A percentile compares a stretch with the other conserved stretches of the same genome.
Evolutionary conservation across 2,329 filamentous ascomycete genomes (phyloP).

Genomic region (Monosporascus sp.): DNA sequence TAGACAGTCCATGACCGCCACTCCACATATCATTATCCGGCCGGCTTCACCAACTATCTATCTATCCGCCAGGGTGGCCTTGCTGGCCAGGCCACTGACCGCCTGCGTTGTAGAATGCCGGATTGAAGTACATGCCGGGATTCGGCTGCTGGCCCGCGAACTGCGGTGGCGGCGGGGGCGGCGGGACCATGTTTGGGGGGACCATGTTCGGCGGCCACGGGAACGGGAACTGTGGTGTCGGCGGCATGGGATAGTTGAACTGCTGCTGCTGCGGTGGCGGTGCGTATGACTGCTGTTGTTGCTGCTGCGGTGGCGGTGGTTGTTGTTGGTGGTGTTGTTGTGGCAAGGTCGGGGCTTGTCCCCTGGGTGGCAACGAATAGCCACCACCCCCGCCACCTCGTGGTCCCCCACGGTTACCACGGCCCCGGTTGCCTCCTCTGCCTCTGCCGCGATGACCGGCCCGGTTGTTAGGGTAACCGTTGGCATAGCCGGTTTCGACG

Average conservation of each 20-base stretch:
- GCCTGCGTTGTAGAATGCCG: conserved; percentile 37
- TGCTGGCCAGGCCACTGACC: conserved; percentile 29
- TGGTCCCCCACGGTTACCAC: conserved; percentile 35
- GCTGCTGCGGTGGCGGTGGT: conserved; percentile 26
- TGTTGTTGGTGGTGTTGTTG: conserved; percentile 33
- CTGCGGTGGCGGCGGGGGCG: conserved; percentile 39
- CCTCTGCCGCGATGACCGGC: conserved; percentile 45
- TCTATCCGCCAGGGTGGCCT: conserved; percentile 13
- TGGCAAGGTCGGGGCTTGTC: conserved; percentile 9
- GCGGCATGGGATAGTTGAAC: conserved; percentile 26
- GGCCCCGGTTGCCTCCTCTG: conserved; percentile 37
- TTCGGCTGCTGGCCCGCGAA: conserved; percentile 30
- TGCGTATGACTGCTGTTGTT: conserved; percentile 27
- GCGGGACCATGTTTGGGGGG: conserved; percentile 26
- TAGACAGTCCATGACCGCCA: no score
- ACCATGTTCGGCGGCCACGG: conserved; percentile 35
- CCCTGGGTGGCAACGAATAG: conserved; percentile 35
- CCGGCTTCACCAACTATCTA: no score
- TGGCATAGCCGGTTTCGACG: conserved; percentile 35
- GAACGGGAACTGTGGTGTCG: conserved; percentile 38
- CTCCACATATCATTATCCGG: no score
- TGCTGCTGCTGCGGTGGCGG: conserved; percentile 17
- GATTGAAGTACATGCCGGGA: conserved; percentile 49
- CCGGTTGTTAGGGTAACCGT: conserved; percentile 24
- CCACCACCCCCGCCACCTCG: conserved; percentile 29